These are phyloP conservation scores for Mucor circinelloides DNA, from an alignment of 371 early-diverging fungal genomes.

Conservation along the genomic window DNA sequence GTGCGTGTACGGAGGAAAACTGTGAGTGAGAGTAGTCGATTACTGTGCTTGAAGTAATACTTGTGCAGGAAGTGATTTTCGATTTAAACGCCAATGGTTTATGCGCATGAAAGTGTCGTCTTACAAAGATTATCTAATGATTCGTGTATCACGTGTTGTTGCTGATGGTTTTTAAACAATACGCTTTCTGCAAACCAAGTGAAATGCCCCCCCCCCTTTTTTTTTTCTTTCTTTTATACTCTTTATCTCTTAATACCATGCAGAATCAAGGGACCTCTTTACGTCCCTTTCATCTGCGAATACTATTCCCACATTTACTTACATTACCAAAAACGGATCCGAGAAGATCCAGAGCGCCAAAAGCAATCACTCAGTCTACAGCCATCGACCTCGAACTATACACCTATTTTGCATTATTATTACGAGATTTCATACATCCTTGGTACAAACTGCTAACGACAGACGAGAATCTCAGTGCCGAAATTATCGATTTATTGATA, in stretches of 20 bases:
- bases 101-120: not conserved
- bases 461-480: slow-evolving; percentile 56
- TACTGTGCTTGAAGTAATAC: no score
- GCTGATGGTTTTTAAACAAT: not conserved
- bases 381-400: slow-evolving; percentile 61
- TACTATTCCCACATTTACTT: slow-evolving; percentile 46
- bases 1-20: no score
- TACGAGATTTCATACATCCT: slow-evolving; percentile 64
- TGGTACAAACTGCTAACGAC: slow-evolving; percentile 59
- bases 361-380: slow-evolving; percentile 41
- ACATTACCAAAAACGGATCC: slow-evolving; percentile 47
- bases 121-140: not conserved
- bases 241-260: not conserved
- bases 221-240: not conserved
- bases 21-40: no score
- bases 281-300: slow-evolving; percentile 40
- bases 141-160: not conserved
- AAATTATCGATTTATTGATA: slow-evolving; percentile 45
- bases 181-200: not conserved
- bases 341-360: slow-evolving; percentile 34
- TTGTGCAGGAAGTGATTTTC: no score
- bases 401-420: slow-evolving; percentile 57
- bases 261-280: slow-evolving; percentile 16
- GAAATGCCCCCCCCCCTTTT: no score
- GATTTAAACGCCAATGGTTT: not conserved